A percentile compares a stretch with the other conserved stretches of the same genome.
Conservation (phyloP, 345 rosid species). For the Punica granatum region DNA sequence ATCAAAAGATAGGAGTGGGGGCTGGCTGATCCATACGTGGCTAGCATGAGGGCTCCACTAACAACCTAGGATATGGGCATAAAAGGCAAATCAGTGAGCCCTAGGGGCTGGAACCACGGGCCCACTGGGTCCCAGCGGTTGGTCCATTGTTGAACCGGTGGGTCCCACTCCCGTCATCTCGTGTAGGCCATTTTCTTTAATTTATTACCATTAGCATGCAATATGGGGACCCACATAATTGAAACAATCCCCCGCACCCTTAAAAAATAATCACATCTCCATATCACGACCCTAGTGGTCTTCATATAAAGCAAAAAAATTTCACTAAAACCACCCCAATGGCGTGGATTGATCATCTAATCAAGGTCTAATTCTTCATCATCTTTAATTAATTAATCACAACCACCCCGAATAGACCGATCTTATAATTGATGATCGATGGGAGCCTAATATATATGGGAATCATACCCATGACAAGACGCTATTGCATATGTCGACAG, state of each 20-base stretch:
- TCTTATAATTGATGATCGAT: not conserved
- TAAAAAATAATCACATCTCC: not conserved
- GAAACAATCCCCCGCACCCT: not conserved
- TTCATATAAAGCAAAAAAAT: not conserved
- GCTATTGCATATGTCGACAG: not conserved
- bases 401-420: not conserved
- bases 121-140: not conserved
- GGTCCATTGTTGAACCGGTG: not conserved
- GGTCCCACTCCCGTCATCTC: not conserved
- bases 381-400: not conserved
- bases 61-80: not conserved
- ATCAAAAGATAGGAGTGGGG: not conserved
- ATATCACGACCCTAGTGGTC: not conserved
- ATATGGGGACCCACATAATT: not conserved
- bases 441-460: not conserved
- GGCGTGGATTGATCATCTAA: conserved; percentile 1
- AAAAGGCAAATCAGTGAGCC: not conserved
- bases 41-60: not conserved
- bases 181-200: not conserved
- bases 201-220: not conserved
- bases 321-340: not conserved
- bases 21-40: not conserved
- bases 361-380: not conserved
- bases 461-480: not conserved
- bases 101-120: not conserved